A percentile compares a stretch with the other conserved stretches of the same genome.
These are phyloP conservation scores for Astrocystis sublimbata DNA, from an alignment of 495 filamentous ascomycete genomes.

Conservation along the genomic window DNA sequence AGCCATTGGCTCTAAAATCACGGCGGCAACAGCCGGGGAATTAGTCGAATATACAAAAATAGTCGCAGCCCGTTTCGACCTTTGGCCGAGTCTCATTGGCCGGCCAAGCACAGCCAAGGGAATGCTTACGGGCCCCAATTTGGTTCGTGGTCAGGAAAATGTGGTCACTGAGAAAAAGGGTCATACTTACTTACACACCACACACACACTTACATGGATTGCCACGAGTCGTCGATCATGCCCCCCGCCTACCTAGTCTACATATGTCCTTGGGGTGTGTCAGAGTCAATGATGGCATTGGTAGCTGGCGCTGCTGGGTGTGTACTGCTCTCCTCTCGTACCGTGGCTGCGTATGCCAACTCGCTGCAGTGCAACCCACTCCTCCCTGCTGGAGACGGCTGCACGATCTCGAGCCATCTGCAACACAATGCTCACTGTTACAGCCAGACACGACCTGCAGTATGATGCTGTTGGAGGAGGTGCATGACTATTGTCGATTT, in stretches of 20 bases:
- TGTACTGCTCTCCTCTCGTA: background rate
- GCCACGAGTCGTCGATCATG: too few species aligned
- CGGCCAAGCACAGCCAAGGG: slow-evolving; percentile 1
- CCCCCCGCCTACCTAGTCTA: too few species aligned
- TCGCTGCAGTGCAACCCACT: slow-evolving; percentile 21
- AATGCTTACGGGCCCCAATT: slow-evolving; percentile 13
- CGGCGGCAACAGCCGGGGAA: slow-evolving; percentile 7
- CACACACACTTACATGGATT: too few species aligned
- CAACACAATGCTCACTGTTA: slow-evolving; percentile 4
- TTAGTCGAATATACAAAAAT: slow-evolving; percentile 13
- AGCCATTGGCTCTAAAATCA: slow-evolving; percentile 17
- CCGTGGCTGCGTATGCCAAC: slow-evolving; percentile 15
- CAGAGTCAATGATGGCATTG: background rate
- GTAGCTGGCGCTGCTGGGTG: background rate
- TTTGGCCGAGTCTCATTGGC: slow-evolving; percentile 13
- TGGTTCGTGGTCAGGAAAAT: background rate
- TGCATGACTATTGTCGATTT: background rate
- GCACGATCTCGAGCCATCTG: slow-evolving; percentile 18
- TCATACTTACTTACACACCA: too few species aligned
- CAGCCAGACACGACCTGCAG: slow-evolving; percentile 11
- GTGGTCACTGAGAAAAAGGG: too few species aligned
- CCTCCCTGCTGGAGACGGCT: slow-evolving; percentile 2
- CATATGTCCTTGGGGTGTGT: too few species aligned
- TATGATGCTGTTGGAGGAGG: too few species aligned
- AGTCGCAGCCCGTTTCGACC: slow-evolving; percentile 12